Base-by-base conservation (phyloP, 495 filamentous ascomycete species). In the Aspergillus diversus region DNA sequence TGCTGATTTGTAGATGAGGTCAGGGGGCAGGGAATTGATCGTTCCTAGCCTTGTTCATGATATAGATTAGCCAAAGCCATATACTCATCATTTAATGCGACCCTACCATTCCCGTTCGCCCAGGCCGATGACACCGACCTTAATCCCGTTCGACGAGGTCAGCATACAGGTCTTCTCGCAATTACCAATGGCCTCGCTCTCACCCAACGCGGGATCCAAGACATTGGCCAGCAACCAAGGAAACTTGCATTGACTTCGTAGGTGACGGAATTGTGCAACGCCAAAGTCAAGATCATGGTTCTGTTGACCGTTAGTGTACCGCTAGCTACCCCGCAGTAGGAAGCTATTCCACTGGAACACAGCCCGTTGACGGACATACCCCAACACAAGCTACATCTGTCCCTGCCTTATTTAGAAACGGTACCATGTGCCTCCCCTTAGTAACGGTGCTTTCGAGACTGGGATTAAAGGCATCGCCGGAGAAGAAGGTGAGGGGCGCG, bases 211-310 rank as follows among this genome's bases (percentile, higher is more conserved):
- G 0, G 91, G 90, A 75, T 93, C 92, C 8, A 92, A 74, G 6
- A 93, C 85, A 69, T 97, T 96, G 55, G 92, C 92, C 15, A 95
- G 78, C 2, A 97, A 84, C 93, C 93, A 97, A 3, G 93, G 93
- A 62, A 97, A 97, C 17, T 80, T 80, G 78, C 92, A 95, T 68
- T 91, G 86, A 5, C 80, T 79, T 7, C 86, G 83, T 17, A 97
- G 76, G 71, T 94, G 81, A 21, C 82, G 83, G 70, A 91, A 90
- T 69, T 96, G 92, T 9, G 79, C 73, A 17, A 94, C 89, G n/a
- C 93, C 93, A 69, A 97, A 97, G 73, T 97, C 93, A 42, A 97
- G 86, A 71, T 97, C 93, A 73, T 97, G 93, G 71, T 97, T 97
- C 84, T 87, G 61, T 55, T 33, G 12, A 63, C 39, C 69, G 65